phyloP scores from a whole-genome alignment of 2,329 filamentous ascomycete genomes.

The Fusarium neocosmosporiellum region DNA sequence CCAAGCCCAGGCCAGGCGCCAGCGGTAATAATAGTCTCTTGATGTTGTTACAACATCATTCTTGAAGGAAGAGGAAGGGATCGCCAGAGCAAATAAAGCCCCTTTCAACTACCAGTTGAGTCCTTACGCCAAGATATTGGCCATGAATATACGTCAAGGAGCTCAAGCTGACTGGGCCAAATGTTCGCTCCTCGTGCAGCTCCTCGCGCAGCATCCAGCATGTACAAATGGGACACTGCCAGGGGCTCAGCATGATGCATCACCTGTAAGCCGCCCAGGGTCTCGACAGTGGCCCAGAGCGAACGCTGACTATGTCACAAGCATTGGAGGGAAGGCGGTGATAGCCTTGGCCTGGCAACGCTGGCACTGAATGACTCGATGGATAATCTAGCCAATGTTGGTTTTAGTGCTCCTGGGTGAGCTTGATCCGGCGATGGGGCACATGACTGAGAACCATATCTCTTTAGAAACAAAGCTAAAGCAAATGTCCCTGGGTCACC shows the following conservation, averaged over 20 bases:
- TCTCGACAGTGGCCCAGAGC: background rate
- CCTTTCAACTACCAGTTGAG: background rate
- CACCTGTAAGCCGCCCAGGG: background rate
- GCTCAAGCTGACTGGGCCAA: background rate
- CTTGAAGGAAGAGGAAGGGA: background rate
- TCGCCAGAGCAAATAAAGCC: background rate
- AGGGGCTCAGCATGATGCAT: background rate
- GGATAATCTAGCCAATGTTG: background rate
- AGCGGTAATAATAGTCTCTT: background rate
- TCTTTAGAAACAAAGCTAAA: background rate
- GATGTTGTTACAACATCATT: background rate
- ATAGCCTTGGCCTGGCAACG: background rate
- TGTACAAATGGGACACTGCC: background rate
- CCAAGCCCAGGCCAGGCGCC: background rate
- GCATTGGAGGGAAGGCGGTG: background rate
- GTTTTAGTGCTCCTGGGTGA: background rate
- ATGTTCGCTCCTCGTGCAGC: background rate
- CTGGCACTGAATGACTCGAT: background rate
- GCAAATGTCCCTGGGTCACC: background rate
- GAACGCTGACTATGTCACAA: background rate
- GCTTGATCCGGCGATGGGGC: background rate
- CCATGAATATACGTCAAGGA: background rate
- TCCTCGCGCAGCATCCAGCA: background rate
- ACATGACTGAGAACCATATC: background rate
- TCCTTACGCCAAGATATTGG: background rate